A percentile compares a stretch with the other conserved stretches of the same genome.
These are phyloP conservation scores for Wickerhamomyces queroliae DNA, from an alignment of 805 yeast species.

Conservation along the genomic window DNA sequence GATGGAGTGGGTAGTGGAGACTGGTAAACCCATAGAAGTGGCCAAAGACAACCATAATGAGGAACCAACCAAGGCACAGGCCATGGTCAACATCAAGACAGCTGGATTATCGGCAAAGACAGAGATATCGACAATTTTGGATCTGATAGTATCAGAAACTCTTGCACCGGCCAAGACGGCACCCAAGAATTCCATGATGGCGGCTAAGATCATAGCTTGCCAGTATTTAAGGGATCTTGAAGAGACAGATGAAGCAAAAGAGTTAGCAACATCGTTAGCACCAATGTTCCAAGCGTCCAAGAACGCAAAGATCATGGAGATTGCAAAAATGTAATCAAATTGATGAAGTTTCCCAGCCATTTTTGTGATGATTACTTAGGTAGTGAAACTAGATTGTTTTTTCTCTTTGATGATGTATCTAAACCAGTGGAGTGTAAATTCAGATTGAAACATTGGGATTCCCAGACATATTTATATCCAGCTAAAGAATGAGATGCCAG, in stretches of 20 bases:
- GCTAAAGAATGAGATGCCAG: not conserved
- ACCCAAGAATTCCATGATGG: constrained; percentile 67
- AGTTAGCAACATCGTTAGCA: constrained; percentile 79
- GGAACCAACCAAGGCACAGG: constrained; percentile 70
- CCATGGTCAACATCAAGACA: constrained; percentile 69
- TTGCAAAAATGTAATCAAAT: constrained; percentile 67
- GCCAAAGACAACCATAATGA: constrained; percentile 67
- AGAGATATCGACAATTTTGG: constrained; percentile 49
- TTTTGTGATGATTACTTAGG: not conserved
- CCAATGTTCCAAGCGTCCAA: constrained; percentile 78
- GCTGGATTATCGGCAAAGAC: constrained; percentile 53
- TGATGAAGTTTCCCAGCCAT: constrained; percentile 21
- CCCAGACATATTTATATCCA: not conserved
- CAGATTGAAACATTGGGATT: not conserved
- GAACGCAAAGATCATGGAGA: constrained; percentile 65
- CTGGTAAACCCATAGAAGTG: constrained; percentile 67
- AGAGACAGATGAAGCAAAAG: constrained; percentile 72
- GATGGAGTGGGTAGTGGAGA: constrained; percentile 74
- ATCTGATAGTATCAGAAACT: constrained; percentile 68
- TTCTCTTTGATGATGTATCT: not conserved
- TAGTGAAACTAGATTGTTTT: not conserved
- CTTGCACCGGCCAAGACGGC: constrained; percentile 70
- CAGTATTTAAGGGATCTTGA: constrained; percentile 63
- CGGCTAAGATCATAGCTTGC: constrained; percentile 74
- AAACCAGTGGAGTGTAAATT: not conserved